Conservation (phyloP, 305 asterid species). For the Fraxinus albicans region DNA sequence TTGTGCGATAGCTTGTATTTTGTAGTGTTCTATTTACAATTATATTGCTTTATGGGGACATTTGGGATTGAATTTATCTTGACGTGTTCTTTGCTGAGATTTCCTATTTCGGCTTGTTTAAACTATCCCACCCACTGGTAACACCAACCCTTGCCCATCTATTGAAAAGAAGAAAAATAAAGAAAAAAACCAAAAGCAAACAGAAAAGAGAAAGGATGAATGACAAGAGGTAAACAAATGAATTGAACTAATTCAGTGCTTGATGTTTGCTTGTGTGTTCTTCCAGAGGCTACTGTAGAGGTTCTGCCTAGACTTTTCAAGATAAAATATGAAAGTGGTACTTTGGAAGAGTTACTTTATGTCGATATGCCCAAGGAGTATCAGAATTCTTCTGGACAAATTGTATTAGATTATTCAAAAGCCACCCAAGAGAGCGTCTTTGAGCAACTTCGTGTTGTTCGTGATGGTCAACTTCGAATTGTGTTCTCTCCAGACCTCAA, state of each 20-base stretch:
- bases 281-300: slow-evolving; percentile 48
- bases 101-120: neutral
- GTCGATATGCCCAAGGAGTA: slow-evolving; percentile 41
- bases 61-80: neutral
- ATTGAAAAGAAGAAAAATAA: neutral
- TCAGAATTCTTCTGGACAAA: slow-evolving; percentile 40
- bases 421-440: slow-evolving; percentile 49
- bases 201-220: neutral
- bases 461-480: slow-evolving; percentile 49
- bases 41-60: slow-evolving; percentile 3
- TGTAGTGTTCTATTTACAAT: neutral
- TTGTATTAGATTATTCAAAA: slow-evolving; percentile 43
- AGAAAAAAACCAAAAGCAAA: neutral
- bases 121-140: neutral
- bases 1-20: neutral
- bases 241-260: neutral
- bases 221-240: neutral
- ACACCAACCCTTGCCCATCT: neutral
- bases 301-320: slow-evolving; percentile 50
- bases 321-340: slow-evolving; percentile 45
- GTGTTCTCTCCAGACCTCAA: slow-evolving; percentile 50
- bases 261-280: neutral
- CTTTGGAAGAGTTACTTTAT: slow-evolving; percentile 38
- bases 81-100: neutral
- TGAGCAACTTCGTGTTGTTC: slow-evolving; percentile 46